Conservation (phyloP, 2,329 filamentous ascomycete genomes). For the Beauveria sp. region DNA sequence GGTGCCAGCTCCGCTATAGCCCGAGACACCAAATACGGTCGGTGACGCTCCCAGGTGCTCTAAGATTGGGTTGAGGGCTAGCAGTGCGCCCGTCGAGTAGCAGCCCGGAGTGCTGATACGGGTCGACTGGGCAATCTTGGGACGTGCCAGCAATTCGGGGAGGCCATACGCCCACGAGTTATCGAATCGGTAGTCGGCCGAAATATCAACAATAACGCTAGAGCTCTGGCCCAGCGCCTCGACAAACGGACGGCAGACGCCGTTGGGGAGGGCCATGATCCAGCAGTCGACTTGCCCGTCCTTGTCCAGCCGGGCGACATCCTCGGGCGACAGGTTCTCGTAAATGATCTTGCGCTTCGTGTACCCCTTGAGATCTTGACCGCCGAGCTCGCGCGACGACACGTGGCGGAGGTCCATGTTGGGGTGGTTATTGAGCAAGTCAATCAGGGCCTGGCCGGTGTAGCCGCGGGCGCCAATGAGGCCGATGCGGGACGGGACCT, state of each 20-base stretch:
- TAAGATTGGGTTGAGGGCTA: constrained; percentile 78
- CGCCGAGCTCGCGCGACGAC: constrained; percentile 84
- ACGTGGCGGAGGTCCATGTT: constrained; percentile 86
- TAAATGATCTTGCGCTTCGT: constrained; percentile 87
- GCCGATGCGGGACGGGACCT: constrained; percentile 69
- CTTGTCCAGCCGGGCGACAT: constrained; percentile 77
- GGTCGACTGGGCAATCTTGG: constrained; percentile 67
- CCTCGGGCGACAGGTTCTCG: constrained; percentile 81
- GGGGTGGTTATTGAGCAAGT: constrained; percentile 79
- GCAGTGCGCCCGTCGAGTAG: constrained; percentile 87
- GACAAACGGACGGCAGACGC: constrained; percentile 88
- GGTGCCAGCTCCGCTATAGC: constrained; percentile 90
- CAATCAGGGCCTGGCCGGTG: constrained; percentile 85
- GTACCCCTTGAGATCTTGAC: constrained; percentile 83
- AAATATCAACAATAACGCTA: constrained; percentile 84
- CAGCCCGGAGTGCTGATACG: constrained; percentile 91
- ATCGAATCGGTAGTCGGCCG: constrained; percentile 94
- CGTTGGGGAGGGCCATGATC: constrained; percentile 96
- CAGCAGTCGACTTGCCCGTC: constrained; percentile 85
- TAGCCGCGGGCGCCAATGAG: constrained; percentile 91
- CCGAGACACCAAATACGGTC: constrained; percentile 82
- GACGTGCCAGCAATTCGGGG: constrained; percentile 73
- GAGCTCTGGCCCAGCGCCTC: constrained; percentile 67
- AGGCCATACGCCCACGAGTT: constrained; percentile 81
- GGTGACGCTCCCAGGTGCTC: constrained; percentile 70